Base-by-base conservation (phyloP, 768 basidiomycete species). In the Lyophyllum shimeji region DNA sequence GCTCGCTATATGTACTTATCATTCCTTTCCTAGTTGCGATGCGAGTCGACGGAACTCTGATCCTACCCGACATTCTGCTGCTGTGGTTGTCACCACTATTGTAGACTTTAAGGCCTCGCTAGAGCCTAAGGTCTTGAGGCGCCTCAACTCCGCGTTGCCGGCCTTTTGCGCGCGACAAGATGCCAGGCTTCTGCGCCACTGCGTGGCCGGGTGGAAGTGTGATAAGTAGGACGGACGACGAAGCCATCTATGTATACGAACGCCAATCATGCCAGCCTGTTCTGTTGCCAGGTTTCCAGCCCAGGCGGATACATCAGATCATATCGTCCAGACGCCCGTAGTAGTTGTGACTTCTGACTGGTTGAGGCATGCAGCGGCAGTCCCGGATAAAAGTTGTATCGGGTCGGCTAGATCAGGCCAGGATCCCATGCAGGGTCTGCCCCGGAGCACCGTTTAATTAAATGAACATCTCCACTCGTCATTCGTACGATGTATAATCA, bases 161-260 rank as follows among this genome's bases (percentile, higher is more conserved):
- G 39, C 43, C 15, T 12, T 15, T 24, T 23, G 43, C 4, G 12
- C 21, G 42, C 2, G 42, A 43, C 42, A 13, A 21, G 6, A n/a
- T 43, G 15, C 40, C 2, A 12, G n/a, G 1, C n/a, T 47, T 42
- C 53, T 55, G 46, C 53, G 53, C 53, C 53, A 55, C 53, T 40
- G 25, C 46, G 40, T 44, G 46, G 42, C 45, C 46, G n/a, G n/a
- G 24, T 17, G 37, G n/a, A 15, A 7, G 23, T 29, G 24, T 29
- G 20, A 52, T 42, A 6, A 17, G 12, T 8, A 7, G 25, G 2
- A n/a, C 7, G 31, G 20, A 12, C 15, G 4, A 15, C 7, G 7
- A 13, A 42, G 52, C 25, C 29, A 34, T 34, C 46, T 33, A 46
- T 40, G n/a, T n/a, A 27, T 15, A 33, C 2, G 15, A 37, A 39